Evolutionary conservation across 2,329 filamentous ascomycete species (phyloP).

Genomic region (Sporothrix dimorphospora): DNA sequence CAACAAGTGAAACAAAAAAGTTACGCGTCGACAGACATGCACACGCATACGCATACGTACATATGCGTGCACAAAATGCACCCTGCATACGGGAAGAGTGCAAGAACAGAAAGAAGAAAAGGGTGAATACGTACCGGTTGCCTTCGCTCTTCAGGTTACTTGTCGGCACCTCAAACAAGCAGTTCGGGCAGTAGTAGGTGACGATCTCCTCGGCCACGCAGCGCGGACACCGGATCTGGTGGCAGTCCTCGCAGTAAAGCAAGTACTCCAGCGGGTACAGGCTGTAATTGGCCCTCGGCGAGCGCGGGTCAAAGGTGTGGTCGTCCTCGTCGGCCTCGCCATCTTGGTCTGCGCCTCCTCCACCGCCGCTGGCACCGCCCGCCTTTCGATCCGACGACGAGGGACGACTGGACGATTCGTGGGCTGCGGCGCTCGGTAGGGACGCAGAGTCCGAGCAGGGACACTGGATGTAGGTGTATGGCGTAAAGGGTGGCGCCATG

Average conservation of each 20-base stretch:
- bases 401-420: constrained; percentile 41
- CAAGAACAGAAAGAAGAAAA: not conserved
- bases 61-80: not conserved
- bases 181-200: constrained; percentile 93
- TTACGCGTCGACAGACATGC: constrained; percentile 23
- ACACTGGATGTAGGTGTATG: constrained; percentile 69
- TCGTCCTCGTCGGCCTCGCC: constrained; percentile 68
- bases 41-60: constrained; percentile 4
- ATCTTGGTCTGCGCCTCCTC: constrained; percentile 22
- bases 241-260: constrained; percentile 96
- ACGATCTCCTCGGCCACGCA: constrained; percentile 93
- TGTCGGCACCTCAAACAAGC: constrained; percentile 92
- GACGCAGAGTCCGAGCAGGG: constrained; percentile 62
- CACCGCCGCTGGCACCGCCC: constrained; percentile 38
- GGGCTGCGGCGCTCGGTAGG: constrained; percentile 44
- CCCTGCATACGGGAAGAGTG: not conserved
- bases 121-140: constrained; percentile 68
- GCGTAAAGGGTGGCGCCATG: constrained; percentile 55
- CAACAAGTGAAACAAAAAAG: not conserved
- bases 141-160: constrained; percentile 91
- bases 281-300: constrained; percentile 84
- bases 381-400: constrained; percentile 33
- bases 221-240: constrained; percentile 90
- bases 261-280: constrained; percentile 92
- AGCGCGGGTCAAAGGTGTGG: constrained; percentile 81